These are phyloP conservation scores for Telfairia occidentalis DNA, from an alignment of 331 rosid genomes.

Conservation along the genomic window DNA sequence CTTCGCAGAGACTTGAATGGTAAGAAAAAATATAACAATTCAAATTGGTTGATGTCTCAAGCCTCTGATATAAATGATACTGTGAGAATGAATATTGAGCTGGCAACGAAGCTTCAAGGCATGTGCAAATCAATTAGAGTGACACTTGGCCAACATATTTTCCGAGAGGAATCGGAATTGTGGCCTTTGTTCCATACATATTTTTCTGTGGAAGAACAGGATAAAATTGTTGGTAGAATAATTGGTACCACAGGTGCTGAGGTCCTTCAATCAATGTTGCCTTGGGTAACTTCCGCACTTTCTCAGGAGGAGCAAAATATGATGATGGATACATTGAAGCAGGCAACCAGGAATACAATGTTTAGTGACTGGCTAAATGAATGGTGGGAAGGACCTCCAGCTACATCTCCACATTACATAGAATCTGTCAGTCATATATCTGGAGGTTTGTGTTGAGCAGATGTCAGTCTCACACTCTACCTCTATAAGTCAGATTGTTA, in stretches of 20 bases:
- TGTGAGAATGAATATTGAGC: slow-evolving; percentile 55
- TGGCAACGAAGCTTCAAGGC: slow-evolving; percentile 95
- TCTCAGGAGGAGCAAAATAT: slow-evolving; percentile 90
- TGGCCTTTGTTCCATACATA: slow-evolving; percentile 91
- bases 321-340: slow-evolving; percentile 99
- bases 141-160: slow-evolving; percentile 90
- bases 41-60: slow-evolving; percentile 24
- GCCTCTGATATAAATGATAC: not conserved
- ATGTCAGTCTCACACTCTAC: slow-evolving; percentile 2
- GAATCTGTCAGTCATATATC: slow-evolving; percentile 14
- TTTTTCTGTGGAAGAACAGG: slow-evolving; percentile 93
- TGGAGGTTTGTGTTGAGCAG: slow-evolving; percentile 25
- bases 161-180: slow-evolving; percentile 87
- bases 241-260: slow-evolving; percentile 99
- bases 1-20: slow-evolving; percentile 48
- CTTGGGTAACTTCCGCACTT: slow-evolving; percentile 98
- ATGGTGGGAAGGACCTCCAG: slow-evolving; percentile 81
- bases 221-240: slow-evolving; percentile 85
- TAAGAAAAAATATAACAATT: slow-evolving; percentile 20
- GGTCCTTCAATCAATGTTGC: slow-evolving; percentile 97
- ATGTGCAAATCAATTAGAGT: slow-evolving; percentile 91
- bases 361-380: slow-evolving; percentile 96
- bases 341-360: slow-evolving; percentile 93
- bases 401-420: slow-evolving; percentile 32
- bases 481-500: not conserved